A percentile compares a stretch with the other conserved stretches of the same genome.
Evolutionary conservation across 2,329 filamentous ascomycete genomes (phyloP).

Genomic region (Emergomyces orientalis): DNA sequence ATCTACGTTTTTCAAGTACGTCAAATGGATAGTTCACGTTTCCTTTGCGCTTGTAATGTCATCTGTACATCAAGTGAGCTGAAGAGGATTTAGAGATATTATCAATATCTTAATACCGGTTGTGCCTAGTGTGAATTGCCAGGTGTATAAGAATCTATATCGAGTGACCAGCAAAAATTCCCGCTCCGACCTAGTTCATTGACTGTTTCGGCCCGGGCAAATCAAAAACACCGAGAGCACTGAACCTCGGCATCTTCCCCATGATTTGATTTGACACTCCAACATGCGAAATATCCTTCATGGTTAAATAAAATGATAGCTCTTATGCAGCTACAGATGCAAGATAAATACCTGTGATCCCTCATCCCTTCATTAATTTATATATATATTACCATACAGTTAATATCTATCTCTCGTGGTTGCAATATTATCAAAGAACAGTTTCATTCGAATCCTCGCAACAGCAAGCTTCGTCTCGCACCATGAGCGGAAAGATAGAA

Average conservation of each 20-base stretch:
- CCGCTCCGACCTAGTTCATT: too few relatives aligned
- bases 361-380: neutral
- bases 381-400: neutral
- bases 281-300: neutral
- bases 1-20: neutral
- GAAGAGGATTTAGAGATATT: too few relatives aligned
- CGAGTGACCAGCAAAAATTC: neutral
- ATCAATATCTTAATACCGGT: neutral
- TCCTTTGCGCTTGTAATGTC: neutral
- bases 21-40: too few relatives aligned
- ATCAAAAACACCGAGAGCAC: neutral
- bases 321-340: neutral
- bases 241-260: constrained; percentile 6
- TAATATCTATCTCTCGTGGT: neutral
- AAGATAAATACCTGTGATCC: neutral
- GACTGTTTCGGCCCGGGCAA: neutral
- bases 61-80: neutral
- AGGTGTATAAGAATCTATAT: too few relatives aligned
- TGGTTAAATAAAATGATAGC: neutral
- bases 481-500: constrained; percentile 55
- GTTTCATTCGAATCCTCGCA: neutral
- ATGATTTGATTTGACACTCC: neutral
- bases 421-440: neutral
- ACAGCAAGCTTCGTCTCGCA: neutral
- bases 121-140: neutral